A percentile compares a stretch with the other conserved stretches of the same genome.
Evolutionary conservation across 2,329 filamentous ascomycete species (phyloP).

Genomic region (Pestalotiopsis fici): DNA sequence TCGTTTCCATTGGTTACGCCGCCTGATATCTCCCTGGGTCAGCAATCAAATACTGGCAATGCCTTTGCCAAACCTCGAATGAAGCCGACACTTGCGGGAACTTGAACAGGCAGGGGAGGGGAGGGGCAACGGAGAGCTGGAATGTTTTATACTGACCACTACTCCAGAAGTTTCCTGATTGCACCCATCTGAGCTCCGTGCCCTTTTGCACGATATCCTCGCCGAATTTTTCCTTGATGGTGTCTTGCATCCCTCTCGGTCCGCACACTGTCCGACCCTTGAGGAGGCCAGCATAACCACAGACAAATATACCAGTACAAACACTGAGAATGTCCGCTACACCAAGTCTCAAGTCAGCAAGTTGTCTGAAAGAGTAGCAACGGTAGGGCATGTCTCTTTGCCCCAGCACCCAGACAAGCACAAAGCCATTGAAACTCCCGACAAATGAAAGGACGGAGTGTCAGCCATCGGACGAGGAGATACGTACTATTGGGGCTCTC

Average conservation of each 20-base stretch:
- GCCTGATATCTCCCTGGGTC: slow-evolving; percentile 30
- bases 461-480: not conserved
- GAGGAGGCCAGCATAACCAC: slow-evolving; percentile 48
- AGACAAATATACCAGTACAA: slow-evolving; percentile 51
- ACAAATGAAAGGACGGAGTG: too few species aligned
- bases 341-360: not conserved
- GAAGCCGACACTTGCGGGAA: not conserved
- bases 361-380: too few species aligned
- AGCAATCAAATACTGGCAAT: not conserved
- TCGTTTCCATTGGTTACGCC: slow-evolving; percentile 59
- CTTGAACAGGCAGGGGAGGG: not conserved
- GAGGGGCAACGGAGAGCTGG: not conserved
- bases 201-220: slow-evolving; percentile 42
- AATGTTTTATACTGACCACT: slow-evolving; percentile 40
- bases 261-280: slow-evolving; percentile 47
- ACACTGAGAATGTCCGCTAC: slow-evolving; percentile 49
- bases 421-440: too few species aligned
- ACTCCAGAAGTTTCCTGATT: slow-evolving; percentile 56
- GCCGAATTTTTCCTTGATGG: slow-evolving; percentile 38
- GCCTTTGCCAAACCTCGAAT: not conserved
- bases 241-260: slow-evolving; percentile 43
- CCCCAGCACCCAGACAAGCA: too few species aligned
- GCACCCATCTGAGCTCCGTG: slow-evolving; percentile 48
- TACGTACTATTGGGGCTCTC: slow-evolving; percentile 25
- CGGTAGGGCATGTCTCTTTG: too few species aligned